Evolutionary conservation across 805 yeast species (phyloP), one percentile per base, ranked within the genome.

Genomic region (Candida dendrica): DNA sequence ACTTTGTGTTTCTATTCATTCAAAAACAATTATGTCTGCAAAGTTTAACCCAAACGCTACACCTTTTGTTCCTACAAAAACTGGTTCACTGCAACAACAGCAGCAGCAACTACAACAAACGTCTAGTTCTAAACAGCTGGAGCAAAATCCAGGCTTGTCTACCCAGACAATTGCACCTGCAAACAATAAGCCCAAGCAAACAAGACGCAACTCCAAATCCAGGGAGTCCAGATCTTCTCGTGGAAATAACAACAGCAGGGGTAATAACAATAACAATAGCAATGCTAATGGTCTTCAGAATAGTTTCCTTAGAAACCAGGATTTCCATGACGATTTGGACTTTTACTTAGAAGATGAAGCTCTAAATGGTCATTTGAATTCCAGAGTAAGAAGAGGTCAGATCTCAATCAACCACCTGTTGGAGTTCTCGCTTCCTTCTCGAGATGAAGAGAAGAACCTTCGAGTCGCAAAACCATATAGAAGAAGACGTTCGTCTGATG

Each of bases 361-460:
- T 13, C 43, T 51, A 4, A 46, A 48, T 39, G 65, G 64, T 37
- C 52, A 55, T 16, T 56, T 57, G 36, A 63, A 58, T 40, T 45
- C 65, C 11, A 61, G 55, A 43, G 68, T 66, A 22, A 58, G 67
- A 39, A 67, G 67, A 51, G 71, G 71, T 20, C 71, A 64, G 47
- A 63, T 73, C 27, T 73, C 75, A 17, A 77, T 84, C 42, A 79
- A 81, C 50, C 90, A 84, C 60, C 63, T 84, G 42, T 58, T 84
- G 37, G 83, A 81, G 37, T 81, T 79, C 50, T 67, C 69, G 34
- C 54, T 72, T 15, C 74, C 77, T 7, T 71, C 69, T 42, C 55
- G 67, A 43, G 63, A 64, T 33, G 43, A 44, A 36, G 36, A 35
- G 16, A 38, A 3, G 22, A 32, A 27, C 46, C 24, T 31, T 34